A percentile compares a stretch with the other conserved stretches of the same genome.
Conservation (phyloP, 768 basidiomycete species). For the Hemileccinum impolitum region DNA sequence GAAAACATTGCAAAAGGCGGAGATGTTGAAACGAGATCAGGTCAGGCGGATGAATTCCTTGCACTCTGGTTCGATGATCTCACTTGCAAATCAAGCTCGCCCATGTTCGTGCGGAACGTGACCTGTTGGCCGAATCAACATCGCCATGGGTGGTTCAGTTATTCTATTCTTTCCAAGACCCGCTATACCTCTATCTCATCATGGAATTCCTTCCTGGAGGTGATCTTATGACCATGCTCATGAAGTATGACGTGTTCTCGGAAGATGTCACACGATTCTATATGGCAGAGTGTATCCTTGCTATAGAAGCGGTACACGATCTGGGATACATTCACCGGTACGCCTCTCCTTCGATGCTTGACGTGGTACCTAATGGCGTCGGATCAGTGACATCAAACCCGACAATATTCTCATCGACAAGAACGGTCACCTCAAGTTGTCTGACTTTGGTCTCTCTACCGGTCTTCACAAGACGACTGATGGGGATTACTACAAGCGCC, state of each 20-base stretch:
- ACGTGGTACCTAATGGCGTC: background rate
- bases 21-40: slow-evolving; percentile 99
- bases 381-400: slow-evolving; percentile 91
- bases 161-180: slow-evolving; percentile 98
- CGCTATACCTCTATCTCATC: slow-evolving; percentile 92
- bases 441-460: slow-evolving; percentile 97
- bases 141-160: slow-evolving; percentile 97
- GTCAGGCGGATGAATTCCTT: slow-evolving; percentile 39
- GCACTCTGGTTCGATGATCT: slow-evolving; percentile 1
- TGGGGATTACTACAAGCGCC: slow-evolving; percentile 88
- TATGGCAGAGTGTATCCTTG: slow-evolving; percentile 97
- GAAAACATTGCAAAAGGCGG: slow-evolving; percentile 97
- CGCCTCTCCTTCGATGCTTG: slow-evolving; percentile 21
- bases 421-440: slow-evolving; percentile 94
- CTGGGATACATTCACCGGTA: slow-evolving; percentile 99
- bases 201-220: slow-evolving; percentile 93
- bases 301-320: slow-evolving; percentile 97
- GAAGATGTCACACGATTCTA: slow-evolving; percentile 99
- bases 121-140: slow-evolving; percentile 94
- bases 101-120: slow-evolving; percentile 95
- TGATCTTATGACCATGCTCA: slow-evolving; percentile 99
- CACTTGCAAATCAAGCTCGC: slow-evolving; percentile 60
- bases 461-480: slow-evolving; percentile 97
- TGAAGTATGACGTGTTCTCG: slow-evolving; percentile 99
- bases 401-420: slow-evolving; percentile 99